phyloP scores from a whole-genome alignment of 75 land plant species.

The Adiantum capillusveneris region DNA sequence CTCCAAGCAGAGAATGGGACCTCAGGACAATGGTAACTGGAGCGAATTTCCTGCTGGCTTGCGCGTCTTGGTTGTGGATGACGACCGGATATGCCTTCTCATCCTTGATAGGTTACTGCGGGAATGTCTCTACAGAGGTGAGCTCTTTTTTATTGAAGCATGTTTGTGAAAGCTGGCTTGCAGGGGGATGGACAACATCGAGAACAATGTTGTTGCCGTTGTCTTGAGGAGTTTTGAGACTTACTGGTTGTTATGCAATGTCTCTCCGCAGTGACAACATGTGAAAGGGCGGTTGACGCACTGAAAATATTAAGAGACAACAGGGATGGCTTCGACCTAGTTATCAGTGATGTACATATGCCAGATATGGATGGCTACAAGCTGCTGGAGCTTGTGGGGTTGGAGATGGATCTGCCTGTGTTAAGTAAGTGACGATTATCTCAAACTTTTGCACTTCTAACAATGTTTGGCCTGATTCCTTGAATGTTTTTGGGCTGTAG shows the following conservation, averaged over 20 bases:
- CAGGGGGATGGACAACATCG: too few relatives aligned
- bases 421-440: slow-evolving; percentile 41
- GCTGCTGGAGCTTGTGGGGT: slow-evolving; percentile 62
- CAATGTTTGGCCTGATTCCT: not conserved
- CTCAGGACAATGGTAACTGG: too few relatives aligned
- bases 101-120: slow-evolving; percentile 31
- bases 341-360: slow-evolving; percentile 67
- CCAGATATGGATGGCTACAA: slow-evolving; percentile 77
- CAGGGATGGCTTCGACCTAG: slow-evolving; percentile 48
- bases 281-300: slow-evolving; percentile 39
- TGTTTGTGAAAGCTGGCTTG: not conserved
- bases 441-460: not conserved
- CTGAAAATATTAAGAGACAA: slow-evolving; percentile 42
- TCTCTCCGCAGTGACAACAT: slow-evolving; percentile 43
- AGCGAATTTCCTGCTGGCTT: slow-evolving; percentile 20
- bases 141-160: not conserved
- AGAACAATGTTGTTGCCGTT: too few relatives aligned
- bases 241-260: too few relatives aligned
- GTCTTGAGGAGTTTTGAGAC: too few relatives aligned
- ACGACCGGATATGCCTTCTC: slow-evolving; percentile 24
- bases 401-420: slow-evolving; percentile 73
- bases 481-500: slow-evolving; percentile 19
- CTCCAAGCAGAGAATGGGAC: too few relatives aligned
- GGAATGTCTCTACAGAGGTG: slow-evolving; percentile 31
- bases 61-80: slow-evolving; percentile 33